Conservation (phyloP, 2,329 filamentous ascomycete species). For the Apiospora malaysiana region DNA sequence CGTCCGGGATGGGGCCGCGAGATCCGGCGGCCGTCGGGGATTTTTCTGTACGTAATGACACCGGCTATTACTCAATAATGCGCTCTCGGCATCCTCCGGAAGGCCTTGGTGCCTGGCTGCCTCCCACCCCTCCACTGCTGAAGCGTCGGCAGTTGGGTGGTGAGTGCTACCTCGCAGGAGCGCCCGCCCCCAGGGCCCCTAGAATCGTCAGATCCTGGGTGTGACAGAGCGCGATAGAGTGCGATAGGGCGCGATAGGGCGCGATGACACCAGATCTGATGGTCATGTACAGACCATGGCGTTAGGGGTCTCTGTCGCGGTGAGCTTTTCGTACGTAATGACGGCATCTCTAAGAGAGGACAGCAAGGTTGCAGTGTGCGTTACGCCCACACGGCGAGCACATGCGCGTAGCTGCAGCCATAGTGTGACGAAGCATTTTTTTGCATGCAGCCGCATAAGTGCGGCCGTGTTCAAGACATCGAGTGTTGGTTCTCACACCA, state of each 20-base stretch:
- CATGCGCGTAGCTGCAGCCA: background rate
- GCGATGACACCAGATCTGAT: conserved; percentile 10
- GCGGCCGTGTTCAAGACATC: background rate
- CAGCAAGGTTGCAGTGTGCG: background rate
- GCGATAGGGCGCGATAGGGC: background rate
- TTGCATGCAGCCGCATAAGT: background rate
- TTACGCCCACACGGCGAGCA: background rate
- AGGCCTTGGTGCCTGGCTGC: background rate
- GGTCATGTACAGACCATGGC: background rate
- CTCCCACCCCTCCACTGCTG: background rate
- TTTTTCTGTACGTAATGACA: conserved; percentile 11
- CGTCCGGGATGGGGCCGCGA: conserved; percentile 7
- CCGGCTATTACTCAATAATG: conserved; percentile 12
- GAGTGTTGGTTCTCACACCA: background rate
- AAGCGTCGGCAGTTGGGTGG: background rate
- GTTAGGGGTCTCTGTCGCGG: background rate
- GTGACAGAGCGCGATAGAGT: background rate
- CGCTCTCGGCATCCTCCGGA: conserved; percentile 2
- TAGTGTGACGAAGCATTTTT: background rate
- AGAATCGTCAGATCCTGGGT: background rate
- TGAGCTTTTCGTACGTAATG: conserved; percentile 8
- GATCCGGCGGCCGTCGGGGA: background rate
- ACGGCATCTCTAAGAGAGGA: conserved; percentile 4
- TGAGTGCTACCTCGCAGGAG: background rate
- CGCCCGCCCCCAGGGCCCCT: background rate